Base-by-base conservation (phyloP, 768 basidiomycete species). In the Lactarius psammicola region DNA sequence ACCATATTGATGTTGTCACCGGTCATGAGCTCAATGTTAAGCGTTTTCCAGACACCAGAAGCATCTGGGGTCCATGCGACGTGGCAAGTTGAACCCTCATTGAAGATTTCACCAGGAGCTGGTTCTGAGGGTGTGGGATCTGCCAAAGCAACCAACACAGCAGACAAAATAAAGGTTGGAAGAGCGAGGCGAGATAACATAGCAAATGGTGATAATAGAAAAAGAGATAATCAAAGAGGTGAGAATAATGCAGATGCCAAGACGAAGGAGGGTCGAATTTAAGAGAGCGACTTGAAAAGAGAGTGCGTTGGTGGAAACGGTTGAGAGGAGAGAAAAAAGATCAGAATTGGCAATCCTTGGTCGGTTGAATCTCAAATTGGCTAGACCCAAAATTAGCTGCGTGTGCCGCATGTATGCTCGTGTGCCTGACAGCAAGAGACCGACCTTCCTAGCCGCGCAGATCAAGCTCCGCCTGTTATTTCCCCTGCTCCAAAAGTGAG, bases 11-110 rank as follows among this genome's bases (percentile, higher is more conserved):
- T 75, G 77, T 94, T 93, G 72, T 81, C 73, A 5, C 92, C 92
- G 1, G 88, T 87, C 90, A 91, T 93, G 74, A 94, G 83, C 74
- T 91, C 79, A 63, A 94, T 89, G 67, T 80, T 76, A 85, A 89
- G 91, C 66, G 78, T 74, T 72, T 82, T 86, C 92, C 92, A 94
- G 18, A 67, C 69, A 26, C 85, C 85, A 17, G 82, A 81, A 6
- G 76, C 63, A 71, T 92, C 90, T 8, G 78, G 80, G 0, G 72
- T 71, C 92, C 92, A 94, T 13, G 73, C 71, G 51, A 88, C 79
- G 33, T 73, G 69, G 72, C 91, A 94, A 3, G 76, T 72, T 11
- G 74, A 57, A 23, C 90, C 90, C 61, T 82, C 77, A 49, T 83
- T 82, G 79, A 82, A 89, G 30, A 81, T 71, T 51, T 81, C 77